Evolutionary conservation across 805 yeast species (phyloP), one percentile per base, ranked within the genome.

Genomic region (Yarrowia keelungensis): DNA sequence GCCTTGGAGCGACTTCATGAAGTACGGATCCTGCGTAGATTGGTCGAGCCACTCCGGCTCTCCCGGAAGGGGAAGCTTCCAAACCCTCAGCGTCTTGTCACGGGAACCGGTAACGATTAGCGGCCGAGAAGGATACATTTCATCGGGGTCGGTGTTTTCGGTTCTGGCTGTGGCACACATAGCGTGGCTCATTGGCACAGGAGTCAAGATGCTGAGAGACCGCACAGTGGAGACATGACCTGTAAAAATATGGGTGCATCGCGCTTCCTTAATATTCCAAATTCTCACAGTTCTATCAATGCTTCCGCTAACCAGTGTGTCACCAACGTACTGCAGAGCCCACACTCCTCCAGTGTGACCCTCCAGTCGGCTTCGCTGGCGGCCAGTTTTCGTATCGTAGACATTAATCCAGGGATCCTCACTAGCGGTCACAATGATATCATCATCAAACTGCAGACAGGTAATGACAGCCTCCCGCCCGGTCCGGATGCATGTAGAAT

Each of bases 341-440:
- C 99, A 95, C 5, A 95, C 99, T 47, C 99, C 99, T 54, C 99
- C 99, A 68, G 90, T 97, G 76, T 95, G 99, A 8, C 97, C 98
- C 51, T 83, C 82, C 53, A 95, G 81, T 7, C 87, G 87, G 50
- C 84, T 81, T 9, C 87, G 74, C 65, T 89, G 81, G 50, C 80
- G 79, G 5, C 98, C 98, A 0, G 90, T 86, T 39, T 82, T 80
- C 0, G 97, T 87, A 72, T 89, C 89, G 78, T 91, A 92, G 9
- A 95, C 87, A 71, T 91, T 88, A 71, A 95, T 91, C 76, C 86
- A 85, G 71, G 86, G 86, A 72, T 92, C 97, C 74, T 93, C 98
- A 1, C 97, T 92, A 39, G 97, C 97, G 1, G 97, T 92, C 69
- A 94, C 90, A 67, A 95, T 89, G 75, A 88, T 89, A 72, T 92